Conservation (phyloP, 345 rosid genomes). For the Populus euphratica region DNA sequence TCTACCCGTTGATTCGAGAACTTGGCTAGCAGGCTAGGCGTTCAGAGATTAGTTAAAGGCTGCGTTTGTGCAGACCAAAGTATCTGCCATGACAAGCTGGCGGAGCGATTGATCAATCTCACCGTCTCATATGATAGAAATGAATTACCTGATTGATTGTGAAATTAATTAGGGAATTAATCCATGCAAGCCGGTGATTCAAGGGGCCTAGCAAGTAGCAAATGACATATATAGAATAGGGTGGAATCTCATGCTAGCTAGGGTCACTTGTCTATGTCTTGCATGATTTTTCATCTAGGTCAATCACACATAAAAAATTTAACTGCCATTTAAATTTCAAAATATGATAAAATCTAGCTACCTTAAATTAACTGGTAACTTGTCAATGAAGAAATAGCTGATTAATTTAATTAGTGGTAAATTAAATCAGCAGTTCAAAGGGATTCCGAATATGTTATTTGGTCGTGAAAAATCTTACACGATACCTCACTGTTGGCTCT, state of each 20-base stretch:
- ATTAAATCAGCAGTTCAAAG: too few relatives aligned
- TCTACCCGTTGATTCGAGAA: not conserved
- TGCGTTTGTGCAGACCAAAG: not conserved
- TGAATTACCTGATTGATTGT: constrained; percentile 1
- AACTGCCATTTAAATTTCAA: too few relatives aligned
- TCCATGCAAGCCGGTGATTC: not conserved
- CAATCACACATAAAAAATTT: not conserved
- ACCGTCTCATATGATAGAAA: not conserved
- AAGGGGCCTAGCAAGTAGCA: not conserved
- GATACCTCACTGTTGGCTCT: too few relatives aligned
- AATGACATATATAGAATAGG: too few relatives aligned
- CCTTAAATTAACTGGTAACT: too few relatives aligned
- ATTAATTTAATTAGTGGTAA: too few relatives aligned
- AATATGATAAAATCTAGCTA: too few relatives aligned
- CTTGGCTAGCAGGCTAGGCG: not conserved
- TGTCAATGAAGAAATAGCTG: too few relatives aligned
- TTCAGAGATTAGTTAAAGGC: not conserved
- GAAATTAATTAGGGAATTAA: not conserved
- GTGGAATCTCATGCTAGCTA: too few relatives aligned
- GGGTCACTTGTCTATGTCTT: not conserved
- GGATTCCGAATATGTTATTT: too few relatives aligned
- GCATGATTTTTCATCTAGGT: not conserved
- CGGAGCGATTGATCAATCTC: not conserved
- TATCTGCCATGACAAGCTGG: constrained; percentile 4
- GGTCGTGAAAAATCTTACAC: too few relatives aligned